A percentile compares a stretch with the other conserved stretches of the same genome.
These are phyloP conservation scores for Nigrospora sphaerica DNA, from an alignment of 2,329 filamentous ascomycete genomes.

Conservation along the genomic window DNA sequence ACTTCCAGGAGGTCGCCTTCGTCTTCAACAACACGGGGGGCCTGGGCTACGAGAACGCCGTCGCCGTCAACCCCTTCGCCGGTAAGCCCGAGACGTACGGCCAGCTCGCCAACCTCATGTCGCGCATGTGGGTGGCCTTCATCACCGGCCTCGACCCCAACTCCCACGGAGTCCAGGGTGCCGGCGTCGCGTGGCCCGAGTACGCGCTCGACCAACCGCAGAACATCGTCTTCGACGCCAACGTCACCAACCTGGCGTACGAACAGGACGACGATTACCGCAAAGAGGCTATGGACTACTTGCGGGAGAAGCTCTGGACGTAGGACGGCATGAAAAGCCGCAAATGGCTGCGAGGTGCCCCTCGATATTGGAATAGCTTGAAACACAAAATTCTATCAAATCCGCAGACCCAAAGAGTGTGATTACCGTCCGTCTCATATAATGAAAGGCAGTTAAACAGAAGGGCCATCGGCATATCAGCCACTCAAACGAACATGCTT, in stretches of 20 bases:
- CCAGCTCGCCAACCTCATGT: constrained; percentile 37
- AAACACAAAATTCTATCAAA: no score
- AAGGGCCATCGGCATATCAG: no score
- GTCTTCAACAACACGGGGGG: constrained; percentile 46
- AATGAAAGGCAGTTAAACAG: no score
- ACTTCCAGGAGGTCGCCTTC: constrained; percentile 43
- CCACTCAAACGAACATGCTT: no score
- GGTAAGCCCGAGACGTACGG: constrained; percentile 31
- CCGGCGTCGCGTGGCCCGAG: neutral
- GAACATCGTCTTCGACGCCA: constrained; percentile 5
- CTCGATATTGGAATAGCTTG: no score
- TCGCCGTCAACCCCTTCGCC: constrained; percentile 25
- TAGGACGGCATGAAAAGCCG: neutral
- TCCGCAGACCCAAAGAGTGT: no score
- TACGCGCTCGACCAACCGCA: constrained; percentile 11
- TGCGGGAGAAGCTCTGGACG: neutral
- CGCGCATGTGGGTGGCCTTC: constrained; percentile 43
- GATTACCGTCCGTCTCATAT: no score
- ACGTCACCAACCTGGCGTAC: constrained; percentile 7
- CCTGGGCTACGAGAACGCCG: constrained; percentile 28
- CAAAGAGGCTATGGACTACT: constrained; percentile 6
- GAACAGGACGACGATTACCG: constrained; percentile 8
- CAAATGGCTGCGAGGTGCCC: no score
- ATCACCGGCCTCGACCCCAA: constrained; percentile 39
- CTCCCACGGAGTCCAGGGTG: constrained; percentile 2